A percentile compares a stretch with the other conserved stretches of the same genome.
Evolutionary conservation across 352 stramenopile genomes (phyloP).

Genomic region (Saprolegnia parasitica): DNA sequence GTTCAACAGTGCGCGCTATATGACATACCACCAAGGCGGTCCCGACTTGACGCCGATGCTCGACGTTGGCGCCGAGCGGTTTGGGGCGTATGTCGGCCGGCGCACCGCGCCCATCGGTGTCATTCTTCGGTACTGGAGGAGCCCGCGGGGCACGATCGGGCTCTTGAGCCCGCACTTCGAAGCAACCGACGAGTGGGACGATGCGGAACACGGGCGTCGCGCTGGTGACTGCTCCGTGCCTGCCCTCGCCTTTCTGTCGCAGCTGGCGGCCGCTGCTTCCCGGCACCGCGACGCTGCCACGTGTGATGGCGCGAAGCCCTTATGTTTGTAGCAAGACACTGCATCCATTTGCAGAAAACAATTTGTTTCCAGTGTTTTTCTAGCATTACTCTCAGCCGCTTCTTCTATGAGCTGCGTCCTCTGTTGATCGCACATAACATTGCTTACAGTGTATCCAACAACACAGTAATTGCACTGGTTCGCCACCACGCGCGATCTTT

Average conservation of each 20-base stretch:
- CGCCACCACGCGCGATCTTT: no score
- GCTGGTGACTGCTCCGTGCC: constrained; percentile 3
- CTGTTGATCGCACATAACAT: no score
- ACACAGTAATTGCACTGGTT: no score
- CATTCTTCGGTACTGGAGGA: constrained; percentile 1
- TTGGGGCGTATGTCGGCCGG: neutral
- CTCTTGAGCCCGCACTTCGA: constrained; percentile 27
- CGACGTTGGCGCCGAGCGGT: neutral
- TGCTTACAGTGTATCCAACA: no score
- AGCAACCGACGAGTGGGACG: constrained; percentile 16
- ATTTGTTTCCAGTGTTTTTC: no score
- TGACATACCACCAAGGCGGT: constrained; percentile 15
- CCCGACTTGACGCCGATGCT: constrained; percentile 13
- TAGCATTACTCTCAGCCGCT: no score
- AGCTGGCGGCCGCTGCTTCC: neutral
- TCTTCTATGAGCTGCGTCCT: no score
- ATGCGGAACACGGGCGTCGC: neutral
- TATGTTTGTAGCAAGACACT: no score
- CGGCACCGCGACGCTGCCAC: no score
- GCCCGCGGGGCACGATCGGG: neutral
- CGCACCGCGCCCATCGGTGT: neutral
- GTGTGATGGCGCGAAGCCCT: no score
- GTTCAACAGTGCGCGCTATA: neutral
- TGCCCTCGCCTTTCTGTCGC: neutral
- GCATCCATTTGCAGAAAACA: no score